Conservation (phyloP, 1,284 basidiomycete genomes). For the Meira nashicola region DNA sequence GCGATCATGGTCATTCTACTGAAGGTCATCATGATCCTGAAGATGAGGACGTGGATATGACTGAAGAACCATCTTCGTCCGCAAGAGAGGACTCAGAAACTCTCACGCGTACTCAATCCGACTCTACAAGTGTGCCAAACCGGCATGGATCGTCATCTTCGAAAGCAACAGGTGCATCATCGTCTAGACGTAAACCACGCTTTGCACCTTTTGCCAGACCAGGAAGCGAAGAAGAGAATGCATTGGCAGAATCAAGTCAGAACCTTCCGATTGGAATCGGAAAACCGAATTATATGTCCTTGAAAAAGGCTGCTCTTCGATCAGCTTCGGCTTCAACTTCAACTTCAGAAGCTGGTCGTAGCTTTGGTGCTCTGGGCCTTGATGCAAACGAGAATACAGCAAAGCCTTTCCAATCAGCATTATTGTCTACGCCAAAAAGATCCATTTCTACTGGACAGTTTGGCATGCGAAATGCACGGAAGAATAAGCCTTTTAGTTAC, state of each 20-base stretch:
- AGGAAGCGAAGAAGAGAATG: too few species aligned
- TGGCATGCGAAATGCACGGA: not conserved
- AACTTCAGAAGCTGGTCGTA: not conserved
- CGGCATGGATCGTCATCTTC: too few species aligned
- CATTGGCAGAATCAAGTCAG: too few species aligned
- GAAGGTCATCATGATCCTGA: slow-evolving; percentile 2
- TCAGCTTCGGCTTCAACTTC: not conserved
- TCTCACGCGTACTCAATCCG: not conserved
- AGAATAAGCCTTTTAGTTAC: slow-evolving; percentile 59
- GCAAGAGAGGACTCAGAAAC: not conserved
- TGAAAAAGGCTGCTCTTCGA: not conserved
- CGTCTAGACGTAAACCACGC: too few species aligned
- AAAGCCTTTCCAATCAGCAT: not conserved
- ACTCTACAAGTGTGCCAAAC: not conserved
- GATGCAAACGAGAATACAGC: not conserved
- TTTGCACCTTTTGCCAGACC: too few species aligned
- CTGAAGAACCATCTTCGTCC: not conserved
- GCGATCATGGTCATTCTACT: slow-evolving; percentile 2
- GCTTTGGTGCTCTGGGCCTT: not conserved
- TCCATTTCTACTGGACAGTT: not conserved
- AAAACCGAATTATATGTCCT: not conserved
- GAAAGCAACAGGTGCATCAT: not conserved
- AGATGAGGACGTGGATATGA: slow-evolving; percentile 1
- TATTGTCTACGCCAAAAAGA: not conserved
- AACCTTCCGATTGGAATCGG: not conserved